Evolutionary conservation across 2,329 filamentous ascomycete species (phyloP).

Genomic region (Chaetothyriales sp.): DNA sequence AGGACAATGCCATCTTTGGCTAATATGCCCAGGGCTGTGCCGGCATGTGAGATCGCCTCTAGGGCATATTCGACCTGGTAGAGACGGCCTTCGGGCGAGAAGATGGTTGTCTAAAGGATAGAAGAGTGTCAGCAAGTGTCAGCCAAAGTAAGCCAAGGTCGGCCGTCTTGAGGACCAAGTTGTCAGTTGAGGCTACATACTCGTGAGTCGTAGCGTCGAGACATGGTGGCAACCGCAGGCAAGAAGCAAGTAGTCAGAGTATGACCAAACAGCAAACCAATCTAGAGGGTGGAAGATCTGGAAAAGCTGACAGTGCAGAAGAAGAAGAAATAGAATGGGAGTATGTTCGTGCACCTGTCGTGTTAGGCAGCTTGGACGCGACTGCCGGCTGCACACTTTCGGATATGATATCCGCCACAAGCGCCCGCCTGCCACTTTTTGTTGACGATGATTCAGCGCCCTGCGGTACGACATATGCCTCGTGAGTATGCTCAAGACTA

Average conservation of each 20-base stretch:
- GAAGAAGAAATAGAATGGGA: neutral
- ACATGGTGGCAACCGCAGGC: slow-evolving; percentile 48
- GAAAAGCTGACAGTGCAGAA: neutral
- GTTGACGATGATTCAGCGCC: neutral
- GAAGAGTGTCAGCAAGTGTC: neutral
- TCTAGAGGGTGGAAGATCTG: neutral
- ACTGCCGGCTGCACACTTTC: neutral
- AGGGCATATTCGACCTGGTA: slow-evolving; percentile 99
- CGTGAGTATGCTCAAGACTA: slow-evolving; percentile 54
- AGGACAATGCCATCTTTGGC: slow-evolving; percentile 97
- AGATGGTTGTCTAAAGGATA: slow-evolving; percentile 74
- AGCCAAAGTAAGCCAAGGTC: slow-evolving; percentile 12
- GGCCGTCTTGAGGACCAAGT: slow-evolving; percentile 3
- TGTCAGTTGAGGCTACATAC: slow-evolving; percentile 39
- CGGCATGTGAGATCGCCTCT: slow-evolving; percentile 95
- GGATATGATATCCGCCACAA: neutral
- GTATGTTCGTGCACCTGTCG: neutral
- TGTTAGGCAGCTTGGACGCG: neutral
- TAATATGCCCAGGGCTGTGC: slow-evolving; percentile 89
- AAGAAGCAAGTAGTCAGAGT: neutral
- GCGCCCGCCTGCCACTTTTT: too few species aligned
- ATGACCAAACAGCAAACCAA: neutral
- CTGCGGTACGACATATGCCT: neutral
- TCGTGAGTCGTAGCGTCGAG: slow-evolving; percentile 91
- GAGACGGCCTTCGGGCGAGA: slow-evolving; percentile 93